Base-by-base conservation (phyloP, 2,329 filamentous ascomycete genomes). In the Juglanconis sp. region DNA sequence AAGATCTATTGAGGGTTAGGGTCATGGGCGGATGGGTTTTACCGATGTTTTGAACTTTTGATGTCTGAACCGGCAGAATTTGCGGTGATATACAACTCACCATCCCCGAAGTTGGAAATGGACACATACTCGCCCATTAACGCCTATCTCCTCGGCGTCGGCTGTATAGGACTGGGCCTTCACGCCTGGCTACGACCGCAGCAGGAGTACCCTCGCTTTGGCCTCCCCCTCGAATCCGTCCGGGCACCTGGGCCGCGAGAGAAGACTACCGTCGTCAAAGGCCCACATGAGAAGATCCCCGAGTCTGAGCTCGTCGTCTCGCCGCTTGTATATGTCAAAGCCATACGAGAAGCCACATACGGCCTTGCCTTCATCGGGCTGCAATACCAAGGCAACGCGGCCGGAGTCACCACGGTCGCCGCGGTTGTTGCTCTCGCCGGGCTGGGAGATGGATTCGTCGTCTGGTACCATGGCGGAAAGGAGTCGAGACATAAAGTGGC, bases 261-360 rank as follows among this genome's bases (percentile, higher is more conserved):
- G 9, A 51, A 50, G 17, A 36, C 55, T 17, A 17, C 40, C 32
- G 15, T 13, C 53, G 53, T 4, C 13, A 34, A 5, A 17, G 49
- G 49, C 15, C 3, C 5, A 11, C 53, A 5, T 35, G 53, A 56
- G 9, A 36, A 5, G 31, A 40, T 2, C 24, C 5, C 35, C 24
- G n/a, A n/a, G 46, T 32, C 15, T 3, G 51, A n/a, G 17, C 17
- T 24, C 51, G 40, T 38, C 8, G 36, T 62, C 7, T 75, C 72
- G 30, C 69, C 73, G 1, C 69, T 74, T 17, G 70, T 75, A 62
- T 72, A 72, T 53, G 68, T 74, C 60, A 74, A 75, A 56, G 72
- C 71, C 6, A 65, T 72, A 8, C 70, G 73, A 3, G 73, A 75
- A 59, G 48, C 74, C 3, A 68, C 65, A 2, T 74, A 70, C 53